Conservation (phyloP, 2,329 filamentous ascomycete genomes). For the Aspergillus vadensis region DNA sequence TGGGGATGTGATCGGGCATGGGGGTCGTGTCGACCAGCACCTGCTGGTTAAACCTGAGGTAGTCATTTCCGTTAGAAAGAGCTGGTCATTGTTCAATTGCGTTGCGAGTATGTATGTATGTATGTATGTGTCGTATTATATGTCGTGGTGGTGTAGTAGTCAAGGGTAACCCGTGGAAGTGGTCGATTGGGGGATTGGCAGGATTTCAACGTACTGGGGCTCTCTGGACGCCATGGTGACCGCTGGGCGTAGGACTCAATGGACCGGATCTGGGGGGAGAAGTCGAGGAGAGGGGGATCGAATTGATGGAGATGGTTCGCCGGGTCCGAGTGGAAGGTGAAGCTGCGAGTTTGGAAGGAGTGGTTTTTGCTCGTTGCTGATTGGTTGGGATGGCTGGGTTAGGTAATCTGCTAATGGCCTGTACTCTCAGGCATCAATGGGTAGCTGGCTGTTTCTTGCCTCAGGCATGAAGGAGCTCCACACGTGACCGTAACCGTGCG, state of each 20-base stretch:
- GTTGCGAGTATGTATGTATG: neutral
- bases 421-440: neutral
- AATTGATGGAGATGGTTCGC: constrained; percentile 19
- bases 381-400: constrained; percentile 30
- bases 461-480: neutral
- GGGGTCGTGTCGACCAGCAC: constrained; percentile 94
- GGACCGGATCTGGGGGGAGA: constrained; percentile 4
- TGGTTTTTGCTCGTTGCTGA: constrained; percentile 37
- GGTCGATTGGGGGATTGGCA: neutral
- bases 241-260: constrained; percentile 5
- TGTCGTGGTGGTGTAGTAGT: neutral
- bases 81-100: neutral
- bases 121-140: neutral
- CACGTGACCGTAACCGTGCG: constrained; percentile 18
- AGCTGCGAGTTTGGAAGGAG: constrained; percentile 24
- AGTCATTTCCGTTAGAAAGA: neutral
- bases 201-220: constrained; percentile 20
- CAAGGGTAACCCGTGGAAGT: neutral
- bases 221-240: constrained; percentile 26
- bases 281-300: neutral
- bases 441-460: neutral
- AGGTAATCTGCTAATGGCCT: constrained; percentile 16
- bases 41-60: constrained; percentile 86
- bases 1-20: constrained; percentile 86
- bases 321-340: constrained; percentile 33